Evolutionary conservation across 495 filamentous ascomycete genomes (phyloP).

Genomic region (Trichoderma reesei): DNA sequence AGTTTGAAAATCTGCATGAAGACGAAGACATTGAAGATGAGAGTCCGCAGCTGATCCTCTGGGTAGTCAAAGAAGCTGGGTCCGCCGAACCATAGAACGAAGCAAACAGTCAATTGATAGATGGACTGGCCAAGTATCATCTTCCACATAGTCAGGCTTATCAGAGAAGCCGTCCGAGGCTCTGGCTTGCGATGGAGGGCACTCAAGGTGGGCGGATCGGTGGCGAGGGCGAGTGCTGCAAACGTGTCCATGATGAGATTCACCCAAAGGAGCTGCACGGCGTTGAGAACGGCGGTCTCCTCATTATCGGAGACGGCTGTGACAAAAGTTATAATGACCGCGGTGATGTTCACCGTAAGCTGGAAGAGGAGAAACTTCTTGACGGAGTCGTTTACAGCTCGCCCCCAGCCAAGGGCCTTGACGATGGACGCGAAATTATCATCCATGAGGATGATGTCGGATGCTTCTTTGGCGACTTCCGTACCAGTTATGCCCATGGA

Average conservation of each 20-base stretch:
- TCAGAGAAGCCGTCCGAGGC: constrained; percentile 67
- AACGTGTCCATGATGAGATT: constrained; percentile 94
- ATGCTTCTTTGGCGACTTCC: constrained; percentile 86
- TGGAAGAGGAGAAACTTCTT: constrained; percentile 90
- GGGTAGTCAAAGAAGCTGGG: constrained; percentile 47
- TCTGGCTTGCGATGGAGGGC: constrained; percentile 70
- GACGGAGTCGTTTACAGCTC: constrained; percentile 80
- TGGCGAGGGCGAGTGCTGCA: constrained; percentile 80
- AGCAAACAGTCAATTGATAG: constrained; percentile 70
- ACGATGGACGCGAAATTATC: constrained; percentile 90
- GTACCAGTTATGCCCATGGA: constrained; percentile 88
- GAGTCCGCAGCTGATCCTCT: constrained; percentile 44
- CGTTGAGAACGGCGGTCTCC: constrained; percentile 66
- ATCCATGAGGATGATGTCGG: constrained; percentile 89
- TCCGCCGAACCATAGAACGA: constrained; percentile 70
- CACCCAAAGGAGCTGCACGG: constrained; percentile 84
- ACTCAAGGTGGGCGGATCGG: constrained; percentile 62
- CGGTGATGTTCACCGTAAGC: constrained; percentile 85
- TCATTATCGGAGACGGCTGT: constrained; percentile 58
- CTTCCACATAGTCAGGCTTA: constrained; percentile 82
- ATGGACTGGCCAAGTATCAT: constrained; percentile 85
- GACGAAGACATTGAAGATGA: constrained; percentile 86
- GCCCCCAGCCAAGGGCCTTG: constrained; percentile 79
- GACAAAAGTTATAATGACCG: constrained; percentile 74
- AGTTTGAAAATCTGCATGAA: constrained; percentile 96